phyloP scores from a whole-genome alignment of 108 stramenopile genomes.

The Stephanodiscus triporus region DNA sequence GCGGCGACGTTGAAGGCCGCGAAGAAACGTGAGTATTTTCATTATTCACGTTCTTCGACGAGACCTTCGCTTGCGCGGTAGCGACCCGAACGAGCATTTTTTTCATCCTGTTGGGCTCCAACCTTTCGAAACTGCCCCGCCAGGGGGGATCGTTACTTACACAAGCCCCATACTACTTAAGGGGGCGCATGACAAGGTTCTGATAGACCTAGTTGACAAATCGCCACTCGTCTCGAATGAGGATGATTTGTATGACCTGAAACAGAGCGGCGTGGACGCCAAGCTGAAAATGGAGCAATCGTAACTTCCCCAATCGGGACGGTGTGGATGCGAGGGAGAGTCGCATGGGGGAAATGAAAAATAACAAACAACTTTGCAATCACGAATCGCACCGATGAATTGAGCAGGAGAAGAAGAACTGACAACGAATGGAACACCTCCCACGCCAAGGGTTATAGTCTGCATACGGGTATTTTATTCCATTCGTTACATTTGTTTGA shows the following conservation, averaged over 20 bases:
- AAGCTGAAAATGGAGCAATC: conserved; percentile 20
- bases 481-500: no score
- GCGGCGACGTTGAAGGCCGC: conserved; percentile 75
- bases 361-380: no score
- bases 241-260: conserved; percentile 26
- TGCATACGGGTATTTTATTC: no score
- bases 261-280: conserved; percentile 27
- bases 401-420: no score
- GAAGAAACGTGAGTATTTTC: conserved; percentile 53
- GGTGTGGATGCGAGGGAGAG: no score
- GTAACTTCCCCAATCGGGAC: neutral
- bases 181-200: conserved; percentile 75
- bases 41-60: neutral
- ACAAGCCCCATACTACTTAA: conserved; percentile 74
- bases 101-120: neutral
- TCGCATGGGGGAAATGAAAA: no score
- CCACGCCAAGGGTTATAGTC: no score
- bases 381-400: no score
- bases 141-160: conserved; percentile 62
- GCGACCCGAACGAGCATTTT: neutral
- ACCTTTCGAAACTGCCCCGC: neutral
- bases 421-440: no score
- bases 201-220: conserved; percentile 50
- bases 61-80: no score
- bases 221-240: neutral